Evolutionary conservation across 2,329 filamentous ascomycete genomes (phyloP).

Genomic region (Pestalotiopsis sp.): DNA sequence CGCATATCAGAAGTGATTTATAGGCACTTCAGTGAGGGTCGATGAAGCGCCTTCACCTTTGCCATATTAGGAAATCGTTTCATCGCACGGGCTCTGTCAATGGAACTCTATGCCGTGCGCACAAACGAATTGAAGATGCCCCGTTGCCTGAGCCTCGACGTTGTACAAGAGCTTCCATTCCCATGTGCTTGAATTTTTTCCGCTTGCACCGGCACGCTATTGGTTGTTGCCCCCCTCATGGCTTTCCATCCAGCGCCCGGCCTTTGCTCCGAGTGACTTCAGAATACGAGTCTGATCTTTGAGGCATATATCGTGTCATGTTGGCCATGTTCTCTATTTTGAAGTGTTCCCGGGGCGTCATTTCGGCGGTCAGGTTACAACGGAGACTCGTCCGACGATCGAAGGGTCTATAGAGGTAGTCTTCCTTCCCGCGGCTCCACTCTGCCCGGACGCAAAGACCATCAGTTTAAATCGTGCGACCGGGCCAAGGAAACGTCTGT

Average conservation of each 20-base stretch:
- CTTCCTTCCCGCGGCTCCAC: not conserved
- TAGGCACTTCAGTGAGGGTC: not conserved
- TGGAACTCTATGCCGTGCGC: not conserved
- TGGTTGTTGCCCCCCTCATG: not conserved
- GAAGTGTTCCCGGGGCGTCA: not conserved
- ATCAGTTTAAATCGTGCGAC: constrained; percentile 1
- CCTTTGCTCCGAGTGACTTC: not conserved
- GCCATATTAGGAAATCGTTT: not conserved
- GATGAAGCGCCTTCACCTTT: not conserved
- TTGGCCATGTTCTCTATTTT: not conserved
- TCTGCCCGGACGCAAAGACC: constrained; percentile 8
- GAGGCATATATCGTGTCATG: not conserved
- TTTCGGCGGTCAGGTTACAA: not conserved
- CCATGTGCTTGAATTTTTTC: not conserved
- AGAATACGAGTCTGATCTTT: not conserved
- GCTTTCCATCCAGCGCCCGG: not conserved
- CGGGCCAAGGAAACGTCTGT: constrained; percentile 6
- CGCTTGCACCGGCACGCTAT: not conserved
- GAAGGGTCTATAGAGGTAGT: not conserved
- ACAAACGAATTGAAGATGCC: not conserved
- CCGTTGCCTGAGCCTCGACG: not conserved
- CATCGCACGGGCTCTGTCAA: not conserved
- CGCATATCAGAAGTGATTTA: not conserved
- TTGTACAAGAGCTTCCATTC: not conserved
- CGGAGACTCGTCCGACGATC: not conserved